Percentiles rank a stretch among this genome's conserved stretches.
These are phyloP conservation scores for Pleurotus tuber-regium DNA, from an alignment of 768 basidiomycete species.

Conservation along the genomic window DNA sequence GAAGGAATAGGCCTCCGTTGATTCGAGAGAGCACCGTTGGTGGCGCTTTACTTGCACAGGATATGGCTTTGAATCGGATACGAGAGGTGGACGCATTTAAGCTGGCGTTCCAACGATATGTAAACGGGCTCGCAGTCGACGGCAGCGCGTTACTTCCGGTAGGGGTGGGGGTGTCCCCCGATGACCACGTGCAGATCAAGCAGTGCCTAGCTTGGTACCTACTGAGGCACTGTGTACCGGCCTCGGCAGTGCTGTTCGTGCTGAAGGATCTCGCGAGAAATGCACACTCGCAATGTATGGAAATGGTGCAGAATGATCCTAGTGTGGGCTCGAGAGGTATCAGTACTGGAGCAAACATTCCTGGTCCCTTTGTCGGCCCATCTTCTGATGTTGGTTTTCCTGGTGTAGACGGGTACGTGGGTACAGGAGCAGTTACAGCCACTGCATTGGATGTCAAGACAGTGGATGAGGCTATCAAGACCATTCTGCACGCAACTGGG, in stretches of 20 bases:
- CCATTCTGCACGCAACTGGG: slow-evolving; percentile 85
- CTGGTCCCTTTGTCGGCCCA: not conserved
- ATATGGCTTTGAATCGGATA: slow-evolving; percentile 50
- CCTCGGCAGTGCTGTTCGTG: slow-evolving; percentile 61
- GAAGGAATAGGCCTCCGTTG: slow-evolving; percentile 49
- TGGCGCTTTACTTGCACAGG: slow-evolving; percentile 62
- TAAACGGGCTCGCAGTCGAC: slow-evolving; percentile 24
- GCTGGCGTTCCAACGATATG: slow-evolving; percentile 49
- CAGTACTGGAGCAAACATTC: not conserved
- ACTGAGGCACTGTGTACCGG: slow-evolving; percentile 65
- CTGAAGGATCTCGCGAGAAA: slow-evolving; percentile 61
- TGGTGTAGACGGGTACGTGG: not conserved
- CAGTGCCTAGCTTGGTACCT: slow-evolving; percentile 70
- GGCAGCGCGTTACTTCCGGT: not conserved
- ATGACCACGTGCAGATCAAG: slow-evolving; percentile 29
- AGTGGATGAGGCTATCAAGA: slow-evolving; percentile 61
- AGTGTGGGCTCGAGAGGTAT: too few relatives aligned
- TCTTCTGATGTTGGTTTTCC: not conserved
- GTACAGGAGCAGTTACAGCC: not conserved
- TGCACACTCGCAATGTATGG: slow-evolving; percentile 56
- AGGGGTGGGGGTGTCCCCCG: not conserved
- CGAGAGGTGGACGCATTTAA: slow-evolving; percentile 35
- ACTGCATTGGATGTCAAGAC: slow-evolving; percentile 31
- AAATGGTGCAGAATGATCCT: slow-evolving; percentile 41
- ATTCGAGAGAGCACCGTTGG: slow-evolving; percentile 71